Conservation (phyloP, 345 rosid genomes). For the Gossypium ekmanianum region DNA sequence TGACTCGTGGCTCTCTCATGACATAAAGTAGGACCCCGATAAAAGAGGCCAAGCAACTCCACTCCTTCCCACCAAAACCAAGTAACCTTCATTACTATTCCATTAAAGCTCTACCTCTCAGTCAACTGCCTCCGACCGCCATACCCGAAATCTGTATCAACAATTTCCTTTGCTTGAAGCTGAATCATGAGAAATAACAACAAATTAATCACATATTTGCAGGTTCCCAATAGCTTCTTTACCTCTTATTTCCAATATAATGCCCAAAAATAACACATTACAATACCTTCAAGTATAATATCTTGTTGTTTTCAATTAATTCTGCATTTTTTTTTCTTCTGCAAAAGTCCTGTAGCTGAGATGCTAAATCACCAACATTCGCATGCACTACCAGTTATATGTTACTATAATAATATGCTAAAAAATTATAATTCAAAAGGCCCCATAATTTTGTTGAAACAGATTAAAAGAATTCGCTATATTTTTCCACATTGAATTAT, state of each 20-base stretch:
- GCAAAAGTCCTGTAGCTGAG: conserved; percentile 22
- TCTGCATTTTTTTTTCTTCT: conserved; percentile 52
- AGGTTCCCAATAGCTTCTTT: conserved; percentile 1
- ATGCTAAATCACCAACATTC: too few species aligned
- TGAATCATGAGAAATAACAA: conserved; percentile 23
- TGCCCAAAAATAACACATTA: not conserved
- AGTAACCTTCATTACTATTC: too few species aligned
- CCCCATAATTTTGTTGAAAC: not conserved
- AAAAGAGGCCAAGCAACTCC: too few species aligned
- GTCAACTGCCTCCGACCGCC: conserved; percentile 50
- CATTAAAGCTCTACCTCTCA: conserved; percentile 3
- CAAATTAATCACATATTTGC: conserved; percentile 17
- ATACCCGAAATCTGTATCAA: conserved; percentile 26
- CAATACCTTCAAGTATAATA: conserved; percentile 44
- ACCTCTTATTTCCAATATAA: not conserved
- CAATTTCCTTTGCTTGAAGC: conserved; percentile 53
- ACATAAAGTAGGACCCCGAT: too few species aligned
- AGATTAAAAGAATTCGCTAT: too few species aligned
- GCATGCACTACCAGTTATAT: conserved; percentile 38
- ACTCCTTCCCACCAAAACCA: too few species aligned
- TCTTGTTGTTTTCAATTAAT: conserved; percentile 57
- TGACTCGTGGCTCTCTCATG: too few species aligned
- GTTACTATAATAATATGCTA: not conserved
- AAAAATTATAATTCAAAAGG: not conserved
- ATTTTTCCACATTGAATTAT: too few species aligned